These are phyloP conservation scores for Nicotiana noctiflora DNA, from an alignment of 257 asterid species.

Conservation along the genomic window DNA sequence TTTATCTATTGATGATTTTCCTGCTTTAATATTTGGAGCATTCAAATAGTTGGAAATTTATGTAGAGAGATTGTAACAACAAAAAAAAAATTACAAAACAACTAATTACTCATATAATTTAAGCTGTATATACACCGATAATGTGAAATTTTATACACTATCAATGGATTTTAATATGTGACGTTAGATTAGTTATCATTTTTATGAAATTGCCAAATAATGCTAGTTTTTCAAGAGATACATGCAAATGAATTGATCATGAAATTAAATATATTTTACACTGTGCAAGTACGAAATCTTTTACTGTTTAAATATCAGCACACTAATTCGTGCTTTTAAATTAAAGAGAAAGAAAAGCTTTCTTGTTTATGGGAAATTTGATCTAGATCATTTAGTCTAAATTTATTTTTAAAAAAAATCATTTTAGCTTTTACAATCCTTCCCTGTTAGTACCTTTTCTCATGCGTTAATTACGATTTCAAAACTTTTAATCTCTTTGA, in stretches of 20 bases:
- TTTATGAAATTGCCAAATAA: no score
- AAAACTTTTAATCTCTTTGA: not conserved
- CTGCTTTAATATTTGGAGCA: not conserved
- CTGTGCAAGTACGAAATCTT: no score
- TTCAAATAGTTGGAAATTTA: not conserved
- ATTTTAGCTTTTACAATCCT: slow-evolving; percentile 19
- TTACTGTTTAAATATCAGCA: no score
- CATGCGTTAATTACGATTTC: not conserved
- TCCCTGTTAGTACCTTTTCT: not conserved
- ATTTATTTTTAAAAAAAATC: not conserved
- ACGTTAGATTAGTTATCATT: no score
- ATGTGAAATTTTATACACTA: no score
- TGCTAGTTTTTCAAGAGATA: no score
- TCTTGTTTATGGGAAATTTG: not conserved
- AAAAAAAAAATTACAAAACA: not conserved
- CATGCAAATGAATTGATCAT: no score
- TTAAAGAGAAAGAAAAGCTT: not conserved
- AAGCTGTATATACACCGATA: no score
- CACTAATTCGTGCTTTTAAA: not conserved
- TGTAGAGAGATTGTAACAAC: not conserved
- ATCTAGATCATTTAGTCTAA: not conserved
- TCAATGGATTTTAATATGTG: no score
- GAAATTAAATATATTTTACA: no score
- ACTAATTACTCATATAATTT: not conserved
- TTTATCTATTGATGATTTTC: not conserved